Percentiles rank a stretch among this genome's conserved stretches.
Evolutionary conservation across 1,284 basidiomycete genomes (phyloP).

Genomic region (Heterobasidion irregulare): DNA sequence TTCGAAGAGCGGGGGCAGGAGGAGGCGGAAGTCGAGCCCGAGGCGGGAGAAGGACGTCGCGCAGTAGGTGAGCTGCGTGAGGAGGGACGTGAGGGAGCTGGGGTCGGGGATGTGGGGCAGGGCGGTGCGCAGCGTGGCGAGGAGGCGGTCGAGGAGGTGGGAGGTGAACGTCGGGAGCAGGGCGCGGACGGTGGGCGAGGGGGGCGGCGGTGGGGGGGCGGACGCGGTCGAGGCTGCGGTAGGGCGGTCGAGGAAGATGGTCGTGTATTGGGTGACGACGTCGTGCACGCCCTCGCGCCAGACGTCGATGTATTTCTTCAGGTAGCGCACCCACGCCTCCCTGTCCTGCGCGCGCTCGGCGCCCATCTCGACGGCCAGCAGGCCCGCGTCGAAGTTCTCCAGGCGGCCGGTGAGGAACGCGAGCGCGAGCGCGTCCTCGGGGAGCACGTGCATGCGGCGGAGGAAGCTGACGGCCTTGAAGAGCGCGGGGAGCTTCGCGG

Average conservation of each 20-base stretch:
- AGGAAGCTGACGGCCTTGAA: slow-evolving; percentile 86
- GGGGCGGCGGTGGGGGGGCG: slow-evolving; percentile 8
- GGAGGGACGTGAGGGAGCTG: slow-evolving; percentile 69
- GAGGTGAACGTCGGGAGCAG: slow-evolving; percentile 45
- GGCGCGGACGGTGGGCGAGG: not conserved
- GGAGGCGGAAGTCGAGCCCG: slow-evolving; percentile 75
- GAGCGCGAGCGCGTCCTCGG: slow-evolving; percentile 58
- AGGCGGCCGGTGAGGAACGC: slow-evolving; percentile 62
- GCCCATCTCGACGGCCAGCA: slow-evolving; percentile 31
- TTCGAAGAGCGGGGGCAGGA: slow-evolving; percentile 60
- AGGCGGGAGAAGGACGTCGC: slow-evolving; percentile 86
- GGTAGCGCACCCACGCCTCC: slow-evolving; percentile 68
- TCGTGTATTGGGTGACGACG: slow-evolving; percentile 81
- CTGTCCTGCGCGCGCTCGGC: slow-evolving; percentile 38
- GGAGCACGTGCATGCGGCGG: slow-evolving; percentile 63
- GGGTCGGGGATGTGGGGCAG: slow-evolving; percentile 51
- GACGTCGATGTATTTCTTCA: slow-evolving; percentile 83
- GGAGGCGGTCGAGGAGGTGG: slow-evolving; percentile 44
- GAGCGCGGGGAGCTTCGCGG: slow-evolving; percentile 81
- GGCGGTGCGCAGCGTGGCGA: slow-evolving; percentile 43
- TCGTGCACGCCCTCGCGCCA: slow-evolving; percentile 93
- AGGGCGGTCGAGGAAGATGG: slow-evolving; percentile 79
- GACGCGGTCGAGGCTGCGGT: slow-evolving; percentile 12
- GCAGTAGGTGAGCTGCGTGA: slow-evolving; percentile 91
- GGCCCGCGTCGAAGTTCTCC: slow-evolving; percentile 36